phyloP scores from a whole-genome alignment of 2,329 filamentous ascomycete species.

The Rhinocladiella similis region DNA sequence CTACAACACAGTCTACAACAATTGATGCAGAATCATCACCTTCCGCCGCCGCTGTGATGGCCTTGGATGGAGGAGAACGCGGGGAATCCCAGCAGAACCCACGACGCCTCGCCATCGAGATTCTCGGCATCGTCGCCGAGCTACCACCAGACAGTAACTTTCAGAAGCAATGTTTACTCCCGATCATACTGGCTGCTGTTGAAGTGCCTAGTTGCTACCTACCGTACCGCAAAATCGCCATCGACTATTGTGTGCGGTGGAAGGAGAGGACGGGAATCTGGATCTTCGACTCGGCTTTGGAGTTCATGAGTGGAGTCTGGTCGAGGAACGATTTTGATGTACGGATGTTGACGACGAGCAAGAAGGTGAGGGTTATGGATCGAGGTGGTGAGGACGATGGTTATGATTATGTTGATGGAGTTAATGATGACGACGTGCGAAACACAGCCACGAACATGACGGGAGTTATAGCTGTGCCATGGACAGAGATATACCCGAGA shows the following conservation, averaged over 20 bases:
- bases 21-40: too few species aligned
- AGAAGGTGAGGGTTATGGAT: background rate
- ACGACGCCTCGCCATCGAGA: conserved; percentile 11
- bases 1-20: background rate
- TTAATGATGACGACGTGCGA: background rate
- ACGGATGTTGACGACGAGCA: background rate
- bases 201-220: conserved; percentile 12
- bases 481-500: conserved; percentile 8
- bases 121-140: conserved; percentile 7
- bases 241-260: conserved; percentile 23
- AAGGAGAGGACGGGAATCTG: conserved; percentile 24
- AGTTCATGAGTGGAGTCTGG: conserved; percentile 22
- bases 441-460: background rate
- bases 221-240: conserved; percentile 10
- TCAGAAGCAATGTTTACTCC: conserved; percentile 24
- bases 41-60: too few species aligned
- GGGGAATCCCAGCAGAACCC: background rate
- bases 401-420: background rate
- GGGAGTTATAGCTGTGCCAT: conserved; percentile 3
- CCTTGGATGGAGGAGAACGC: too few species aligned
- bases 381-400: background rate
- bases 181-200: conserved; percentile 15
- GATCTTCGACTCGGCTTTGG: conserved; percentile 20
- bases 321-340: conserved; percentile 9
- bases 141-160: conserved; percentile 20